A percentile compares a stretch with the other conserved stretches of the same genome.
phyloP scores from a whole-genome alignment of 345 rosid species.

The Gossypium raimondii region DNA sequence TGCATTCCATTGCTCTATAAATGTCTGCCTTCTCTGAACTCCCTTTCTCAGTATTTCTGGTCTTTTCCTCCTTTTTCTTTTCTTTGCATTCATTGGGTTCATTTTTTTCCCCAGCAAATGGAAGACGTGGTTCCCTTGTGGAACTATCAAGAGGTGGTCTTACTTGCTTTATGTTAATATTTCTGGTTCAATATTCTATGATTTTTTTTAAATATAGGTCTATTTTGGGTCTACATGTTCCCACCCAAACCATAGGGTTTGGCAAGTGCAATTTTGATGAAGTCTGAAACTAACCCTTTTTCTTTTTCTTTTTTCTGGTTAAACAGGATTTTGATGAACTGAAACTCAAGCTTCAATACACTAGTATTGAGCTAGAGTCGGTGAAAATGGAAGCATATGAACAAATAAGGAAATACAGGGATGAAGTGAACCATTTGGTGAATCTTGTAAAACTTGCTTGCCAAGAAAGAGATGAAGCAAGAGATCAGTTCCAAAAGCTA shows the following conservation, averaged over 20 bases:
- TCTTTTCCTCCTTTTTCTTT: neutral
- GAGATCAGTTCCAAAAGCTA: conserved; percentile 50
- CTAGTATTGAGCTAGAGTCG: conserved; percentile 55
- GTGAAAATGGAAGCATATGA: conserved; percentile 55
- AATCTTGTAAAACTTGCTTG: conserved; percentile 51
- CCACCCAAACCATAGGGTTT: neutral
- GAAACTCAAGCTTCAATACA: conserved; percentile 61
- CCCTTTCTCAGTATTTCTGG: conserved; percentile 15
- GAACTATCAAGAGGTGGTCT: conserved; percentile 65
- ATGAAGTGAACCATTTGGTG: conserved; percentile 40
- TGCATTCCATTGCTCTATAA: conserved; percentile 35
- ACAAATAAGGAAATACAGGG: conserved; percentile 46
- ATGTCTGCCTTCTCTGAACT: conserved; percentile 22
- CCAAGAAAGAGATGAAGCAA: conserved; percentile 83
- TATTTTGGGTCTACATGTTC: neutral
- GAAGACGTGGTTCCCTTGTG: conserved; percentile 71
- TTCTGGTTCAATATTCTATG: neutral
- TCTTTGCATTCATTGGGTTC: neutral
- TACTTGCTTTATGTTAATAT: neutral
- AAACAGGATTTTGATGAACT: conserved; percentile 57
- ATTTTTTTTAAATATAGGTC: no score
- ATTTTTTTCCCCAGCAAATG: conserved; percentile 28
- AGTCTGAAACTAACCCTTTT: conserved; percentile 3
- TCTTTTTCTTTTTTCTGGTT: conserved; percentile 1
- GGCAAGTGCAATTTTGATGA: neutral